Evolutionary conservation across 805 yeast species (phyloP).

Genomic region (Myxozyma mucilagina): DNA sequence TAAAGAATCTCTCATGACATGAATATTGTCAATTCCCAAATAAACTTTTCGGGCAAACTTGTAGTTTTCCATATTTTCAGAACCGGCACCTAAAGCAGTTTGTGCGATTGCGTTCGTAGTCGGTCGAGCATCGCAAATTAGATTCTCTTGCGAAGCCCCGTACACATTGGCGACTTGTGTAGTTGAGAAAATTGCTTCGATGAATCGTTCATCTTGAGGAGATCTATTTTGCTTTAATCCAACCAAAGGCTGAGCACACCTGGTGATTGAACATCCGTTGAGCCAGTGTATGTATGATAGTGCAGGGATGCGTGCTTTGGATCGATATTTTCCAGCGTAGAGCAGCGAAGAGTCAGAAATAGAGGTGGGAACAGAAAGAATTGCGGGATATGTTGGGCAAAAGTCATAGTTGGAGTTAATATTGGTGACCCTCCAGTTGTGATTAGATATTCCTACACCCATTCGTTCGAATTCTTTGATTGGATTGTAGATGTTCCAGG

Average conservation of each 20-base stretch:
- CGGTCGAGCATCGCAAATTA: constrained; percentile 91
- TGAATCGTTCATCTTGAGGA: constrained; percentile 83
- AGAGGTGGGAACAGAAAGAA: constrained; percentile 67
- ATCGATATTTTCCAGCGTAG: constrained; percentile 82
- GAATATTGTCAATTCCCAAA: constrained; percentile 91
- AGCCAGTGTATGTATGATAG: constrained; percentile 70
- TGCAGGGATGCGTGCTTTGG: constrained; percentile 82
- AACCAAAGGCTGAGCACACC: constrained; percentile 91
- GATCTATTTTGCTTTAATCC: constrained; percentile 87
- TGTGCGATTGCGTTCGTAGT: constrained; percentile 94
- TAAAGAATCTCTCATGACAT: constrained; percentile 87
- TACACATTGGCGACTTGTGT: constrained; percentile 45
- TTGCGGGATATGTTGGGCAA: constrained; percentile 73
- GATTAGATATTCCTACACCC: constrained; percentile 47
- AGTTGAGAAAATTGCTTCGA: constrained; percentile 69
- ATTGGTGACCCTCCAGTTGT: constrained; percentile 66
- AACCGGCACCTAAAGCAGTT: constrained; percentile 96
- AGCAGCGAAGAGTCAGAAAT: constrained; percentile 79
- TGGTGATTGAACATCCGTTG: constrained; percentile 66
- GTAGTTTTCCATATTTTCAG: constrained; percentile 89
- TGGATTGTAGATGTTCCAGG: constrained; percentile 74
- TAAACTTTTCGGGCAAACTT: constrained; percentile 68
- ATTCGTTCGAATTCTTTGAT: constrained; percentile 69
- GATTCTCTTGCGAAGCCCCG: constrained; percentile 50
- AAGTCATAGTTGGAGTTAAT: constrained; percentile 59